Evolutionary conservation across 2,329 filamentous ascomycete species (phyloP).

Genomic region (Fusarium sp.): DNA sequence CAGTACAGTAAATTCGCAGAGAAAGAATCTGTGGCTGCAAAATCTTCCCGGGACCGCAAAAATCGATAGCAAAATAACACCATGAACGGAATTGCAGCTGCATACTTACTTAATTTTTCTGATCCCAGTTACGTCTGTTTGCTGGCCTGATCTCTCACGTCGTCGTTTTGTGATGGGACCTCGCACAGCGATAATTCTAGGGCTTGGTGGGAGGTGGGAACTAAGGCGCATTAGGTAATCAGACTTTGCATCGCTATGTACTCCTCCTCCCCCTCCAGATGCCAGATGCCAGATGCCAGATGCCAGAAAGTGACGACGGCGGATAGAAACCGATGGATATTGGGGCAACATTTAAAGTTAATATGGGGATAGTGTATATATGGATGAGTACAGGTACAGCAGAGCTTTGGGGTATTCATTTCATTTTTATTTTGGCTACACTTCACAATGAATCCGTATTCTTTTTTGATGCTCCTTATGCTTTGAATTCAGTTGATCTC

Average conservation of each 20-base stretch:
- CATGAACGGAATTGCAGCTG: conserved; percentile 31
- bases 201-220: conserved; percentile 57
- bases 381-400: conserved; percentile 6
- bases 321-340: conserved; percentile 12
- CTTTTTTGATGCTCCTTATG: conserved; percentile 49
- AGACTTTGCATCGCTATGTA: conserved; percentile 35
- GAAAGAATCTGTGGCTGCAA: conserved; percentile 36
- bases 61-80: conserved; percentile 29
- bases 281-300: conserved; percentile 7
- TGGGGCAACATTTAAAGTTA: conserved; percentile 13
- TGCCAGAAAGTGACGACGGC: conserved; percentile 21
- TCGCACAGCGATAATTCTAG: conserved; percentile 60
- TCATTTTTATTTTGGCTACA: conserved; percentile 51
- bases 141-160: conserved; percentile 51
- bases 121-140: conserved; percentile 53
- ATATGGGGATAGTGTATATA: conserved; percentile 4
- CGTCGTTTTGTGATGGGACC: conserved; percentile 58
- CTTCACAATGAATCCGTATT: conserved; percentile 51
- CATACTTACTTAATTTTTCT: conserved; percentile 54
- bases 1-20: conserved; percentile 36
- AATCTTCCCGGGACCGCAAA: conserved; percentile 31
- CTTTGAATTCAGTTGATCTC: conserved; percentile 59
- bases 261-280: conserved; percentile 27
- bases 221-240: conserved; percentile 60
- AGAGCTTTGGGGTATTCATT: conserved; percentile 47